Conservation (phyloP, 768 basidiomycete species). For the Russula abietina region DNA sequence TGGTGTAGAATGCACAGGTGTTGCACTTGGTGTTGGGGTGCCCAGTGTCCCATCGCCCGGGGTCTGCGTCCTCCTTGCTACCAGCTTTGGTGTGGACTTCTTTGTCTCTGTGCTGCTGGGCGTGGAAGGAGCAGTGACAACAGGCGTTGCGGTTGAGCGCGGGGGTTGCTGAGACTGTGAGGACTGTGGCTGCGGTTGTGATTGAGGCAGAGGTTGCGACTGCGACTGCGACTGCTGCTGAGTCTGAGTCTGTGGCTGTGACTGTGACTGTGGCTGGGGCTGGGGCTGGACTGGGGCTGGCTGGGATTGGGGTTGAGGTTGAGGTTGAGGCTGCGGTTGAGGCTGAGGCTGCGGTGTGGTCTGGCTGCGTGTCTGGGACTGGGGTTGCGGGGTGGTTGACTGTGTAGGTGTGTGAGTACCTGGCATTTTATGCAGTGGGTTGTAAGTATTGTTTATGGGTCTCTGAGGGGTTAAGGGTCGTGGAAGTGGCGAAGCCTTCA, state of each 20-base stretch:
- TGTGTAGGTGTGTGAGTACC: neutral
- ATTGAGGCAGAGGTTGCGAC: slow-evolving; percentile 11
- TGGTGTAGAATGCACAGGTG: slow-evolving; percentile 28
- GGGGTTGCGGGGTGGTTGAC: slow-evolving; percentile 2
- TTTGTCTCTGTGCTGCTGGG: slow-evolving; percentile 20
- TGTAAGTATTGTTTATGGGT: neutral
- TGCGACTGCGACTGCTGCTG: neutral
- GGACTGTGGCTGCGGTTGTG: slow-evolving; percentile 9
- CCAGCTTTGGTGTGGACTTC: slow-evolving; percentile 20
- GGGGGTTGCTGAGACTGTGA: slow-evolving; percentile 16
- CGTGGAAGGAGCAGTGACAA: slow-evolving; percentile 12
- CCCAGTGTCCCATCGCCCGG: slow-evolving; percentile 14
- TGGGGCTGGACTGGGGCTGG: slow-evolving; percentile 5
- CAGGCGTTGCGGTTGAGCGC: slow-evolving; percentile 18
- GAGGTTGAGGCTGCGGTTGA: slow-evolving; percentile 8
- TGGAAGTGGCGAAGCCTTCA: slow-evolving; percentile 1
- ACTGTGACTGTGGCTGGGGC: slow-evolving; percentile 1
- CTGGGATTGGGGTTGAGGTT: neutral
- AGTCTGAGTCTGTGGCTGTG: slow-evolving; percentile 9
- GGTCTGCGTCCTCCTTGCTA: slow-evolving; percentile 18
- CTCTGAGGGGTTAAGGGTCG: neutral
- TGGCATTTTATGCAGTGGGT: slow-evolving; percentile 12
- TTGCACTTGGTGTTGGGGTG: slow-evolving; percentile 27
- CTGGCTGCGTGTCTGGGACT: slow-evolving; percentile 8
- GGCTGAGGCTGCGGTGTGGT: slow-evolving; percentile 13